Conservation (phyloP, 2,329 filamentous ascomycete genomes). For the Curvularia eragrostidis region DNA sequence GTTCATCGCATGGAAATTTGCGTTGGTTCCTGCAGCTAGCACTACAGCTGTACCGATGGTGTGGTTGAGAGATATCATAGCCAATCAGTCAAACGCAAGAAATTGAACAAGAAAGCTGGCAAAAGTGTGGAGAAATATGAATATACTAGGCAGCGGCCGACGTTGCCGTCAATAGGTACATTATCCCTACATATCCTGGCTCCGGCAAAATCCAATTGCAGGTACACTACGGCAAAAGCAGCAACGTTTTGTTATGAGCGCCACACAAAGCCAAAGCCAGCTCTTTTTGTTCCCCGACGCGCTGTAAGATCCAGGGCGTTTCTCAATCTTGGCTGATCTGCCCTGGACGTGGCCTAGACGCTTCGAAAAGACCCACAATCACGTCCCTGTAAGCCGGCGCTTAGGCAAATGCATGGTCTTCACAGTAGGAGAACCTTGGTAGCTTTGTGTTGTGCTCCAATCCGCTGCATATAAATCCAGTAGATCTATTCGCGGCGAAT, state of each 20-base stretch:
- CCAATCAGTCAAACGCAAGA: conserved; percentile 29
- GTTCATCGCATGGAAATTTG: conserved; percentile 18
- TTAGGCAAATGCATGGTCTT: neutral
- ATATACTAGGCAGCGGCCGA: conserved; percentile 35
- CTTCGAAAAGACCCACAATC: neutral
- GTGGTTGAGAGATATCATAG: conserved; percentile 20
- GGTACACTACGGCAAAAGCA: conserved; percentile 38
- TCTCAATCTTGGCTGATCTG: conserved; percentile 4
- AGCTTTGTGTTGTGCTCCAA: neutral
- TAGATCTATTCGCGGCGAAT: conserved; percentile 28
- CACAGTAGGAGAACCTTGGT: neutral
- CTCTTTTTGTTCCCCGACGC: neutral
- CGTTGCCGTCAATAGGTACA: conserved; percentile 25
- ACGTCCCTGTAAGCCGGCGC: neutral
- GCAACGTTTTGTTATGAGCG: conserved; percentile 16
- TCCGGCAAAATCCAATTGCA: conserved; percentile 34
- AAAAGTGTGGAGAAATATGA: conserved; percentile 34
- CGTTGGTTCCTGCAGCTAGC: conserved; percentile 13
- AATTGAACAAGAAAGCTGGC: conserved; percentile 27
- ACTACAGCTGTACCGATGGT: conserved; percentile 28
- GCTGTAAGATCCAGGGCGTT: neutral
- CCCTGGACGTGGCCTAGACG: conserved; percentile 1
- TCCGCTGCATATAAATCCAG: neutral
- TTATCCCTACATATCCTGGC: conserved; percentile 26
- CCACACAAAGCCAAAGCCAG: conserved; percentile 15